Conservation (phyloP, 2,329 filamentous ascomycete genomes). For the Tolypocladium paradoxum region DNA sequence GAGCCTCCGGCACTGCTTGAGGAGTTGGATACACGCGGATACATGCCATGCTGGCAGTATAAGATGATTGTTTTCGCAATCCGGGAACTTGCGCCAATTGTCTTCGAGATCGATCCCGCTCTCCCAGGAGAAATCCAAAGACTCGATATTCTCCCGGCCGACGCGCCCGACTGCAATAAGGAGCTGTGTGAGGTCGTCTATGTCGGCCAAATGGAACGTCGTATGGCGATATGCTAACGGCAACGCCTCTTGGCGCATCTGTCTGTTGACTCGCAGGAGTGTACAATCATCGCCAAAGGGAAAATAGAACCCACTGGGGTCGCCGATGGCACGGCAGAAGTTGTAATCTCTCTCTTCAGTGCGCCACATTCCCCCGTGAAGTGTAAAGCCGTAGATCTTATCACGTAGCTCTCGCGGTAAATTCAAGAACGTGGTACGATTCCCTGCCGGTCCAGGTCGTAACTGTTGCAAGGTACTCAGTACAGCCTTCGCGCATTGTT, state of each 20-base stretch:
- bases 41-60: slow-evolving; percentile 2
- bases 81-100: not conserved
- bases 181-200: slow-evolving; percentile 3
- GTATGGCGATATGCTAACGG: slow-evolving; percentile 4
- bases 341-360: not conserved
- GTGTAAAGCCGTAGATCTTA: slow-evolving; percentile 3
- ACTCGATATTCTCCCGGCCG: slow-evolving; percentile 5
- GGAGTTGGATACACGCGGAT: slow-evolving; percentile 2
- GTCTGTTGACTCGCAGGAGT: too few species aligned
- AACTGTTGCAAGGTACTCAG: too few species aligned
- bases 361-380: not conserved
- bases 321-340: slow-evolving; percentile 3
- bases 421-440: not conserved
- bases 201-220: slow-evolving; percentile 1
- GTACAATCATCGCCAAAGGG: not conserved
- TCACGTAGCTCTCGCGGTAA: slow-evolving; percentile 5
- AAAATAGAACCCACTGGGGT: slow-evolving; percentile 4
- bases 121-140: slow-evolving; percentile 3
- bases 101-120: slow-evolving; percentile 1
- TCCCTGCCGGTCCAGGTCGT: not conserved
- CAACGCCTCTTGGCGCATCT: slow-evolving; percentile 5
- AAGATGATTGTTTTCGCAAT: not conserved
- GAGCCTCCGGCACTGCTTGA: slow-evolving; percentile 3
- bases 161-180: slow-evolving; percentile 4
- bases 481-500: not conserved